Percentiles rank a stretch among this genome's conserved stretches.
These are phyloP conservation scores for Blepharisma japonicum DNA, from an alignment of 73 alveolate species.

Conservation along the genomic window DNA sequence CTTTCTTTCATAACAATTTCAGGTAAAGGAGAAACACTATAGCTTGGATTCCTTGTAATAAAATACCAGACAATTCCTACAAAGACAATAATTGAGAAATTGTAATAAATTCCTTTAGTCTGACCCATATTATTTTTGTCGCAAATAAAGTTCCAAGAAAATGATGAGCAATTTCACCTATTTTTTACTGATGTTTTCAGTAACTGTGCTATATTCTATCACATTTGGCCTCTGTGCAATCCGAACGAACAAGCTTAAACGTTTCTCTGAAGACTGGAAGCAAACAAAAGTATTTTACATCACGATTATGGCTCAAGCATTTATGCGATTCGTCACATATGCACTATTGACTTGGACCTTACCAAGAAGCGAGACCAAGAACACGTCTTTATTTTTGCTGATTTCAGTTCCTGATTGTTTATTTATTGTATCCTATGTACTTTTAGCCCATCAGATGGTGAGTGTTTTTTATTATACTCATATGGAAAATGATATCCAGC, in stretches of 20 bases:
- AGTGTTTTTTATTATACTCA: constrained; percentile 5
- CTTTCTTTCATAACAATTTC: neutral
- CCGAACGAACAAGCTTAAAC: neutral
- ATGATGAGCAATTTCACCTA: too few relatives aligned
- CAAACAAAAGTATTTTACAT: constrained; percentile 23
- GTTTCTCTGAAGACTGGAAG: neutral
- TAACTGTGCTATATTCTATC: neutral
- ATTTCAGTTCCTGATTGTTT: constrained; percentile 4
- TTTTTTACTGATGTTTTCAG: neutral
- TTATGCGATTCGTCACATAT: constrained; percentile 2
- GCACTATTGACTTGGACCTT: neutral
- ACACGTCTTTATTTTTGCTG: neutral
- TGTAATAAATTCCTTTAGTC: constrained; percentile 1
- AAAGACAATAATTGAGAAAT: neutral
- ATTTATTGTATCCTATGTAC: neutral
- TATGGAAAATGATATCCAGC: neutral
- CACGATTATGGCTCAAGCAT: neutral
- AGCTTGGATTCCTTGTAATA: neutral
- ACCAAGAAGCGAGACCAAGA: neutral
- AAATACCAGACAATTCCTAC: neutral
- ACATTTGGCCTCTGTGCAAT: constrained; percentile 8
- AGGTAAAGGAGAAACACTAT: neutral
- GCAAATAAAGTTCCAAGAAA: too few relatives aligned
- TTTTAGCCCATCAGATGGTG: constrained; percentile 12
- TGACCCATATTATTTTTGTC: constrained; percentile 1